A percentile compares a stretch with the other conserved stretches of the same genome.
Evolutionary conservation across 1,284 basidiomycete species (phyloP).

Genomic region (Grifola frondosa): DNA sequence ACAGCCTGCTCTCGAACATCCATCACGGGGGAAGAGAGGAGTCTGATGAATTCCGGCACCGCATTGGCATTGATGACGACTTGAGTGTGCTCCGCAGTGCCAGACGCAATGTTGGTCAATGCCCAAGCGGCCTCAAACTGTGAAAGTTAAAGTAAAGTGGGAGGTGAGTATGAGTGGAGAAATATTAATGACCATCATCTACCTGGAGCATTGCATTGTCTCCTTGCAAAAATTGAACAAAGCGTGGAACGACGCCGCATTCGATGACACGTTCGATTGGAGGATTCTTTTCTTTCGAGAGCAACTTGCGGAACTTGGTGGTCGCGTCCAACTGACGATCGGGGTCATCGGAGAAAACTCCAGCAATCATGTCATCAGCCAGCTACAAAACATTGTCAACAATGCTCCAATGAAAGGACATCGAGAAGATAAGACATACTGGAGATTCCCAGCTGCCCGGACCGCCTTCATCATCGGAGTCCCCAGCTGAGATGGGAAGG

Average conservation of each 20-base stretch:
- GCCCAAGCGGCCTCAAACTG: constrained; percentile 99
- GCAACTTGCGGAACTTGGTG: constrained; percentile 94
- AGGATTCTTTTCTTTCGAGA: constrained; percentile 99
- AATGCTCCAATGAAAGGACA: constrained; percentile 8
- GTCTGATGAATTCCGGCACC: constrained; percentile 96
- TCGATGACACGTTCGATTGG: constrained; percentile 99
- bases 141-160: no score
- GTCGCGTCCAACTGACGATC: constrained; percentile 95
- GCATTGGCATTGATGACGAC: constrained; percentile 95
- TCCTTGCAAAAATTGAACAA: constrained; percentile 91
- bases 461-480: constrained; percentile 86
- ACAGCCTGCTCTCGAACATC: constrained; percentile 97
- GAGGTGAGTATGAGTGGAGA: no score
- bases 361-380: constrained; percentile 89
- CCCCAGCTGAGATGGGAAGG: constrained; percentile 65
- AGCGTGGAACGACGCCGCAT: constrained; percentile 95
- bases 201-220: constrained; percentile 96
- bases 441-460: constrained; percentile 74
- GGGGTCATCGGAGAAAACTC: constrained; percentile 89
- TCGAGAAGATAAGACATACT: constrained; percentile 44
- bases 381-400: constrained; percentile 48
- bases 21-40: constrained; percentile 82
- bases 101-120: constrained; percentile 98
- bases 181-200: no score
- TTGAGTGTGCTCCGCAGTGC: constrained; percentile 98